Percentiles rank a stretch among this genome's conserved stretches.
Conservation (phyloP, 345 rosid species). For the Anacardium occidentale region DNA sequence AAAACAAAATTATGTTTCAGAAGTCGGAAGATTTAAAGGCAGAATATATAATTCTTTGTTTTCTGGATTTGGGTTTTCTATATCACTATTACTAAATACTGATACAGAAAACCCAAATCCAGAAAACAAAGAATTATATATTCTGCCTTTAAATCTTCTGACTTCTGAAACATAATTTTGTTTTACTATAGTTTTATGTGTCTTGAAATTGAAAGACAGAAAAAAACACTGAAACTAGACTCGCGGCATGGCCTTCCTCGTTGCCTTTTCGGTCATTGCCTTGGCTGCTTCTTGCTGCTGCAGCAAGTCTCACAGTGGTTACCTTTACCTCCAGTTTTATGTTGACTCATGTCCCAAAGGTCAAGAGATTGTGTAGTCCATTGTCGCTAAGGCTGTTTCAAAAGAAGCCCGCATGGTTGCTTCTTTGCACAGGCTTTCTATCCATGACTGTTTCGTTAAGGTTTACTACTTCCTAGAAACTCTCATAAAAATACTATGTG, state of each 20-base stretch:
- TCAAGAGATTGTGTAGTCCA: conserved; percentile 47
- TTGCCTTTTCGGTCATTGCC: conserved; percentile 46
- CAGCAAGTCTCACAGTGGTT: conserved; percentile 31
- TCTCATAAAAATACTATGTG: background rate
- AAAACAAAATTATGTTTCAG: too few relatives aligned
- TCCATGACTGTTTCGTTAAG: conserved; percentile 90
- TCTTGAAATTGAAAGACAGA: conserved; percentile 11
- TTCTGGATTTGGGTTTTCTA: too few relatives aligned
- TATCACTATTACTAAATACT: too few relatives aligned
- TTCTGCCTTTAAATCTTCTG: background rate
- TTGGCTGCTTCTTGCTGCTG: conserved; percentile 45
- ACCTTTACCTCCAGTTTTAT: conserved; percentile 56
- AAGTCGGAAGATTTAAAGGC: background rate
- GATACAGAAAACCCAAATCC: too few relatives aligned
- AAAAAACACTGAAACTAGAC: conserved; percentile 28
- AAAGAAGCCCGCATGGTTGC: conserved; percentile 79
- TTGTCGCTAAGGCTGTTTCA: conserved; percentile 57
- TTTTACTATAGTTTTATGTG: conserved; percentile 9
- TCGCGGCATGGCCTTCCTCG: conserved; percentile 28
- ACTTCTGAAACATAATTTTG: background rate
- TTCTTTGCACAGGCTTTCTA: conserved; percentile 71
- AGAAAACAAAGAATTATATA: too few relatives aligned
- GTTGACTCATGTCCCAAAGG: conserved; percentile 66
- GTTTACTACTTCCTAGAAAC: conserved; percentile 28
- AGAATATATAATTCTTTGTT: too few relatives aligned